Base-by-base conservation (phyloP, 2,329 filamentous ascomycete species). In the Fusarium austroafricanum region DNA sequence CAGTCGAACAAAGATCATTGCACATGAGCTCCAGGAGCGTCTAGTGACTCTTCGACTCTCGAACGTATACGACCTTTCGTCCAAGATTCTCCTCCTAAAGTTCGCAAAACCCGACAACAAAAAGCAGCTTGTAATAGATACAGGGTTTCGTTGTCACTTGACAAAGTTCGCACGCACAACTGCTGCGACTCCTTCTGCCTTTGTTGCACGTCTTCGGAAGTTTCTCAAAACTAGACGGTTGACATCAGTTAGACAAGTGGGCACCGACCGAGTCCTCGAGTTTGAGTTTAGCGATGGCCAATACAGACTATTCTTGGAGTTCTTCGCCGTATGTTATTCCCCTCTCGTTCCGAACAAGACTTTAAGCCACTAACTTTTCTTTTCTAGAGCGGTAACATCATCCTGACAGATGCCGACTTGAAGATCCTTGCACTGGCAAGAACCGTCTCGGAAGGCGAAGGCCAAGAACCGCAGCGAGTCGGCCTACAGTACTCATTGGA, bases 1-100 rank as follows among this genome's bases (percentile, higher is more conserved):
- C 55, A 31, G 5, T 44, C 18, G 21, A 29, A 37, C 20, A 52
- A 75, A 97, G 93, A 93, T 97, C 80, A 96, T 98, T 76, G 92
- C 94, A 57, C 93, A 97, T 78, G 96, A 99, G 86, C 91, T 99
- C 66, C 90, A 93, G 61, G 83, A 87, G 67, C 87, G 86, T 68
- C 86, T 99, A 54, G 88, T 91, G 60, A 88, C 89, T 61, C 85
- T 98, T 65, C 92, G 96, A 67, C 87, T 98, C 50, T 89, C 92
- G 66, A 99, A 99, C 77, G 90, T 97, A 78, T 98, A 99, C 82
- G 96, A 99, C 79, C 88, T 99, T 61, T 97, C 93, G 66, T 94
- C 94, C 69, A 94, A 95, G 76, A 97, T 98, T 75, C 93, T 98
- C 76, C 89, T 98, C 26, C 87, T 99, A 79, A 98, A 97, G 77